Percentiles rank a stretch among this genome's conserved stretches.
Evolutionary conservation across 345 rosid genomes (phyloP).

Genomic region (Hibiscus mutabilis): DNA sequence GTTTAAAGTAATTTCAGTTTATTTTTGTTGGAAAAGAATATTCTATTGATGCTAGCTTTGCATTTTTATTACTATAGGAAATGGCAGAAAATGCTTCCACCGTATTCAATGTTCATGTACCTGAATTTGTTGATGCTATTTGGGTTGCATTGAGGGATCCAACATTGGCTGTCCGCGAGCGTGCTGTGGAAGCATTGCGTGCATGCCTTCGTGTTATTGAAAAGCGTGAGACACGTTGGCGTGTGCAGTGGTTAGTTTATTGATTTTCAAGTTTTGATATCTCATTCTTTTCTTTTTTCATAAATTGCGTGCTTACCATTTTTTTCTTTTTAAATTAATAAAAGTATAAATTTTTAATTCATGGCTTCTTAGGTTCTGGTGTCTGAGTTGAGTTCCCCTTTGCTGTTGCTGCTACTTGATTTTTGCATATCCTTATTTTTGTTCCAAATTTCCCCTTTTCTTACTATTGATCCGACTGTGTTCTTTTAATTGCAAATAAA

Average conservation of each 20-base stretch:
- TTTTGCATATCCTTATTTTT: background rate
- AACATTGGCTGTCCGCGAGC: slow-evolving; percentile 72
- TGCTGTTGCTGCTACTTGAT: background rate
- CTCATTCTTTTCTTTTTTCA: background rate
- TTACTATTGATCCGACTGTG: background rate
- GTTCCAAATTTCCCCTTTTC: background rate
- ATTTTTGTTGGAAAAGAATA: background rate
- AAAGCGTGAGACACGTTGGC: slow-evolving; percentile 99
- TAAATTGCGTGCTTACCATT: background rate
- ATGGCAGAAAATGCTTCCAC: slow-evolving; percentile 99
- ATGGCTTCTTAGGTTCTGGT: slow-evolving; percentile 1
- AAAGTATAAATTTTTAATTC: background rate
- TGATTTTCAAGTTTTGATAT: slow-evolving; percentile 12
- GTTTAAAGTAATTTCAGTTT: background rate
- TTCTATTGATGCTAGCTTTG: background rate
- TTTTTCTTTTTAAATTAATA: background rate
- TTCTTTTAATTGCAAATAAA: background rate
- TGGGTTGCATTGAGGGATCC: slow-evolving; percentile 99
- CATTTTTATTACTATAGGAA: slow-evolving; percentile 47
- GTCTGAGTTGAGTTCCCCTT: background rate
- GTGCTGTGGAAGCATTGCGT: slow-evolving; percentile 97
- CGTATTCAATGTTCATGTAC: slow-evolving; percentile 92
- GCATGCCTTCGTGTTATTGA: slow-evolving; percentile 99
- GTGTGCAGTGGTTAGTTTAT: slow-evolving; percentile 95
- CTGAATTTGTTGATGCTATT: slow-evolving; percentile 94